Conservation (phyloP, 768 basidiomycete genomes). For the Serendipita indica region DNA sequence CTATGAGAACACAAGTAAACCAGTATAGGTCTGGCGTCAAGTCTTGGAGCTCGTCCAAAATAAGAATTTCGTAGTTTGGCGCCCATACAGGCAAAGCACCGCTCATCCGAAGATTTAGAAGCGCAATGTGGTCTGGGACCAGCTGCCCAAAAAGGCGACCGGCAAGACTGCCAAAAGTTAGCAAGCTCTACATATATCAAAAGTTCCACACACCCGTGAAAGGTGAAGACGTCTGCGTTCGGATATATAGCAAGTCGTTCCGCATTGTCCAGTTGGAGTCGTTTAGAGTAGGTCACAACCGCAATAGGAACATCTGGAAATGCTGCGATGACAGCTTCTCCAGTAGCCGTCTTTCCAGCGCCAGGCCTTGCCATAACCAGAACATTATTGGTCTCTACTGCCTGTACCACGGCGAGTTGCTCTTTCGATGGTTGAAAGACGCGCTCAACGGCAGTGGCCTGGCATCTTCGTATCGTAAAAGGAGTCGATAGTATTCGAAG, state of each 20-base stretch:
- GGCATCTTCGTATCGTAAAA: too few relatives aligned
- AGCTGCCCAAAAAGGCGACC: constrained; percentile 2
- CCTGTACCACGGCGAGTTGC: background rate
- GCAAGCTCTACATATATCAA: background rate
- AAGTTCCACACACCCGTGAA: constrained; percentile 9
- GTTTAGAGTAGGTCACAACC: constrained; percentile 11
- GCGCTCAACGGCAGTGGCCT: too few relatives aligned
- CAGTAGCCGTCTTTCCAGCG: constrained; percentile 10
- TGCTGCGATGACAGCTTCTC: background rate
- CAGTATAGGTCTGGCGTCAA: constrained; percentile 4
- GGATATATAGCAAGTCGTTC: background rate
- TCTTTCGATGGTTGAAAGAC: background rate
- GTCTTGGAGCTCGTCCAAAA: constrained; percentile 11
- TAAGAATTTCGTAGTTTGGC: constrained; percentile 3
- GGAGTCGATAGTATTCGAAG: too few relatives aligned
- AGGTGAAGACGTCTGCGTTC: constrained; percentile 5
- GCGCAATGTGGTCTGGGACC: background rate
- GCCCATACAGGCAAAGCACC: background rate
- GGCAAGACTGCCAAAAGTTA: background rate
- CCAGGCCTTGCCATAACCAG: constrained; percentile 11
- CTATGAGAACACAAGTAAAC: constrained; percentile 9
- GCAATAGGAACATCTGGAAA: background rate
- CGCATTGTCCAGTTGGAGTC: background rate
- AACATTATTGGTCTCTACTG: constrained; percentile 1
- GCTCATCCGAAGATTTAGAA: background rate